Base-by-base conservation (phyloP, 2,329 filamentous ascomycete genomes). In the Camillea tinctor region DNA sequence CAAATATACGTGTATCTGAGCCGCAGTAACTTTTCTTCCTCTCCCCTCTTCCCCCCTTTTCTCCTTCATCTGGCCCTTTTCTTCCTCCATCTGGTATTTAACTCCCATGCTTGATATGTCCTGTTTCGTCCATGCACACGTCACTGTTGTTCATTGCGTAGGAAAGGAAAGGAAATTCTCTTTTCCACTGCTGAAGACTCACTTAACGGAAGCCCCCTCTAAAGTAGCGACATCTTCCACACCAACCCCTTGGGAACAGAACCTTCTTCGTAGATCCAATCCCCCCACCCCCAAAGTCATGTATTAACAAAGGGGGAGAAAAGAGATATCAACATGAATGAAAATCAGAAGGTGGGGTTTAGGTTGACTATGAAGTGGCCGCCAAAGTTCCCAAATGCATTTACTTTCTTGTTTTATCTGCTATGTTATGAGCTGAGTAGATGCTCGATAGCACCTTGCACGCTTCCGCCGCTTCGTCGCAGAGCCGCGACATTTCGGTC, bases 401-500 rank as follows among this genome's bases (percentile, higher is more conserved):
- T 19, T 40, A 22, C 20, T 13, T 8, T n/a, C n/a, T n/a, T n/a
- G n/a, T n/a, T n/a, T 36, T 44, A 17, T 44, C 11, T 17, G 36
- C 36, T 7, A 30, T 26, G 23, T 61, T 64, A 72, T 48, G 67
- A 69, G 59, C 72, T 77, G 26, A 91, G 76, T 58, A 96, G 77
- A 70, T 91, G 87, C 77, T 95, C 91, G 56, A 96, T 86, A 4
- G 92, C 95, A 11, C 94, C 95, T 74, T 98, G 93, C 49, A 98
- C 95, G 73, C 91, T 97, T 11, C 95, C 95, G 8, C 95, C 95
- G 61, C 91, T 92, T 70, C 94, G 85, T 75, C 94, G 84, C 71
- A 99, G 79, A 4, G 95, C 95, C 58, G 90, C 88, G 30, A 99
- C 87, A 69, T 99, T 99, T 68, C 91, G 81, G 56, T 99, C 94